phyloP scores from a whole-genome alignment of 2,329 filamentous ascomycete genomes.

The Clarireedia sp. region DNA sequence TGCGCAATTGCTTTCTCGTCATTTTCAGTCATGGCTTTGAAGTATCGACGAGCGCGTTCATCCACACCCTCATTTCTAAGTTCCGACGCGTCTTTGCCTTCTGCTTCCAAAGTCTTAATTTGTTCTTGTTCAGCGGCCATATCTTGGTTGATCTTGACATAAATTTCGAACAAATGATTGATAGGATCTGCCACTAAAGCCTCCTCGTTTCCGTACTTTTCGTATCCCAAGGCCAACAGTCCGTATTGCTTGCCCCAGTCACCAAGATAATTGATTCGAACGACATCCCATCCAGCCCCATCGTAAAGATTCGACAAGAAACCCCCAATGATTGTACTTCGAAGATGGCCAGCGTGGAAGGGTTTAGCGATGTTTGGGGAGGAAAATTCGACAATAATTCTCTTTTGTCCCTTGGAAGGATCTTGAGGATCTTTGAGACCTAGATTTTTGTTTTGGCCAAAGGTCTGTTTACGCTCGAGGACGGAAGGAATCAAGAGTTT shows the following conservation, averaged over 20 bases:
- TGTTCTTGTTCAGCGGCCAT: constrained; percentile 57
- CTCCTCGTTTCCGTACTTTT: constrained; percentile 67
- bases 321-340: constrained; percentile 69
- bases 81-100: constrained; percentile 35
- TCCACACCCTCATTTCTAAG: constrained; percentile 53
- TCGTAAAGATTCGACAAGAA: constrained; percentile 65
- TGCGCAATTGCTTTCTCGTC: constrained; percentile 51
- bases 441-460: constrained; percentile 54
- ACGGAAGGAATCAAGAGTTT: constrained; percentile 63
- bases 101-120: constrained; percentile 40
- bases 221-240: constrained; percentile 64
- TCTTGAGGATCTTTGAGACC: constrained; percentile 56
- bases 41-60: constrained; percentile 67
- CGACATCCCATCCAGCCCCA: constrained; percentile 61
- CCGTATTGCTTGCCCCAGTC: constrained; percentile 72
- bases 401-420: constrained; percentile 39
- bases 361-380: constrained; percentile 83
- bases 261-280: constrained; percentile 67
- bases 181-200: constrained; percentile 66
- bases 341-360: constrained; percentile 67
- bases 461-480: constrained; percentile 51
- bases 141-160: constrained; percentile 64
- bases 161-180: constrained; percentile 75
- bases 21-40: constrained; percentile 63
- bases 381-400: constrained; percentile 70